Evolutionary conservation across 164 flowering plant genomes (phyloP).

Genomic region (Dillenia suffruticosa): DNA sequence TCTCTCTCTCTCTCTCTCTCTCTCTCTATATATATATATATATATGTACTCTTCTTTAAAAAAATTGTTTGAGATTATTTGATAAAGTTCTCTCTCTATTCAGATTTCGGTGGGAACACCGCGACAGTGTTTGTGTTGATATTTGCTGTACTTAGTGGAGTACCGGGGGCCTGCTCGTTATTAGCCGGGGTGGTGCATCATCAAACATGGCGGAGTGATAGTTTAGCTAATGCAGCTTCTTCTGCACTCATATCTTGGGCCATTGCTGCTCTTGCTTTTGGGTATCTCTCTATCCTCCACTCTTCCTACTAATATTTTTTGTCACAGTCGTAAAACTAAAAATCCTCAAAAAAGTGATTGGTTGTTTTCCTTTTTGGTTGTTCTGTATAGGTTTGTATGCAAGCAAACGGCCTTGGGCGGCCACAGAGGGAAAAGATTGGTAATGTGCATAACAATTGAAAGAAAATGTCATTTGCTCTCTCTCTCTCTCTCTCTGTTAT

Average conservation of each 20-base stretch:
- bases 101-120: constrained; percentile 58
- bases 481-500: background rate
- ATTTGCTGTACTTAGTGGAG: constrained; percentile 42
- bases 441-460: constrained; percentile 12
- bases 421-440: constrained; percentile 58
- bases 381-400: constrained; percentile 34
- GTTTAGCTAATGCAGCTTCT: constrained; percentile 44
- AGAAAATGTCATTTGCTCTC: background rate
- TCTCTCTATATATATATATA: background rate
- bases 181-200: constrained; percentile 36
- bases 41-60: background rate
- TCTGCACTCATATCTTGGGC: constrained; percentile 44
- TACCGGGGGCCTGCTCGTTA: constrained; percentile 33
- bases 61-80: background rate
- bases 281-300: constrained; percentile 19
- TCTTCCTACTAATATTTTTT: background rate
- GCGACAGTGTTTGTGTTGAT: constrained; percentile 41
- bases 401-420: constrained; percentile 55
- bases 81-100: background rate
- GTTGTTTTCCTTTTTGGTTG: background rate
- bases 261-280: constrained; percentile 47
- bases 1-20: background rate
- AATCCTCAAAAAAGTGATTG: background rate
- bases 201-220: constrained; percentile 34
- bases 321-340: background rate